A percentile compares a stretch with the other conserved stretches of the same genome.
These are phyloP conservation scores for Oryza punctata DNA, from an alignment of 176 grass and related monocot genomes.

Conservation along the genomic window DNA sequence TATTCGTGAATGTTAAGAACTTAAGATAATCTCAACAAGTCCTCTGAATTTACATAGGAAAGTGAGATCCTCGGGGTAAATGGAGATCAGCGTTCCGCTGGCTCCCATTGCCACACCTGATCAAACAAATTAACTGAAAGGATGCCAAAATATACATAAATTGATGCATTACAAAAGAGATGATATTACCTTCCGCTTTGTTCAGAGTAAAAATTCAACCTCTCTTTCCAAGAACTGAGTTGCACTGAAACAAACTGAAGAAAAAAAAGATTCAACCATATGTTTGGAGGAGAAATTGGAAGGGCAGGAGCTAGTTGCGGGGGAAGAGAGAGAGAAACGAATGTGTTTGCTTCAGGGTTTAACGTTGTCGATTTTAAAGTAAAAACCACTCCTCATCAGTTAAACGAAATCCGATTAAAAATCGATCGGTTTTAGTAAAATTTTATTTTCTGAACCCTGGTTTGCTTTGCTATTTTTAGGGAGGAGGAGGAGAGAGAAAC, in stretches of 20 bases:
- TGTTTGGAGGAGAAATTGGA: slow-evolving; percentile 43
- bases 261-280: too few relatives aligned
- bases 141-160: slow-evolving; percentile 6
- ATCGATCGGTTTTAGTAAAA: too few relatives aligned
- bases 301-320: slow-evolving; percentile 19
- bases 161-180: slow-evolving; percentile 32
- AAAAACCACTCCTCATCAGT: too few relatives aligned
- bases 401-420: too few relatives aligned
- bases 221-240: slow-evolving; percentile 32
- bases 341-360: slow-evolving; percentile 48
- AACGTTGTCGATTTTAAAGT: too few relatives aligned
- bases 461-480: slow-evolving; percentile 34
- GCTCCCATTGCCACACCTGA: slow-evolving; percentile 64
- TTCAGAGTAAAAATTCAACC: slow-evolving; percentile 2
- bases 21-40: slow-evolving; percentile 10
- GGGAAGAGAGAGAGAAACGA: slow-evolving; percentile 10
- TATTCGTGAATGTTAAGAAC: slow-evolving; percentile 9
- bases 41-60: slow-evolving; percentile 68
- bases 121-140: slow-evolving; percentile 23
- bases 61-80: slow-evolving; percentile 86
- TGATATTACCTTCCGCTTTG: not conserved
- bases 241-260: slow-evolving; percentile 6
- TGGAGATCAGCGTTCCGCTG: slow-evolving; percentile 73
- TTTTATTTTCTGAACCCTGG: too few relatives aligned
- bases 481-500: too few relatives aligned